Evolutionary conservation across 768 basidiomycete species (phyloP), one percentile per base, ranked within the genome.

Genomic region (Psilocybe subaeruginosa): DNA sequence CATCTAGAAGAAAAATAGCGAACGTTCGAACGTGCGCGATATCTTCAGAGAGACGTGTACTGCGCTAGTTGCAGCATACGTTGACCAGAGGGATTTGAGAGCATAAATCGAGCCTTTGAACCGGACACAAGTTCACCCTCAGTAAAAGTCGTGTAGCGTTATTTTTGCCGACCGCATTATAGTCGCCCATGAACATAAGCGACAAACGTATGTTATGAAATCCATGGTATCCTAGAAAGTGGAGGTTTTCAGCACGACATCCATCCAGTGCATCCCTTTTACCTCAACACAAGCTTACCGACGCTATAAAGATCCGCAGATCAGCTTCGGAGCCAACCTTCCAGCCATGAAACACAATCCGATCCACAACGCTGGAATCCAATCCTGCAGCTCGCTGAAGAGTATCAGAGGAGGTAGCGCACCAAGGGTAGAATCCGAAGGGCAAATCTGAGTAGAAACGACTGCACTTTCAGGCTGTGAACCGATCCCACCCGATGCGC

Each of bases 151-250:
- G 33, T 43, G 41, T 12, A 53, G 51, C 16, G 51, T 5, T 53
- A 53, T 53, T 53, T 53, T 53, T 17, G 51, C 51, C 30, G 33
- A 23, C 23, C 23, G 27, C 49, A 30, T 16, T n/a, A 14, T 53
- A 53, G 51, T 53, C 51, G 51, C 51, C 51, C 33, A 53, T 31
- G 51, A 33, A 14, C 51, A 53, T n/a, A 31, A n/a, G 16, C 33
- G n/a, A 12, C 49, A 50, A 50, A 31, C 29, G 3, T 53, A 37
- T 16, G 8, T 31, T 4, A 35, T 35, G 31, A 30, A 30, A 37
- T 17, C 33, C 51, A 33, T 35, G 51, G 31, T 19, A 53, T 33
- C 16, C 51, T 53, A 19, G n/a, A 9, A 51, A 51, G 30, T 33
- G n/a, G 8, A 31, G 51, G n/a, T 14, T 53, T 53, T 53, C 50